Evolutionary conservation across 495 filamentous ascomycete species (phyloP).

Genomic region (Penicillium odoratum): DNA sequence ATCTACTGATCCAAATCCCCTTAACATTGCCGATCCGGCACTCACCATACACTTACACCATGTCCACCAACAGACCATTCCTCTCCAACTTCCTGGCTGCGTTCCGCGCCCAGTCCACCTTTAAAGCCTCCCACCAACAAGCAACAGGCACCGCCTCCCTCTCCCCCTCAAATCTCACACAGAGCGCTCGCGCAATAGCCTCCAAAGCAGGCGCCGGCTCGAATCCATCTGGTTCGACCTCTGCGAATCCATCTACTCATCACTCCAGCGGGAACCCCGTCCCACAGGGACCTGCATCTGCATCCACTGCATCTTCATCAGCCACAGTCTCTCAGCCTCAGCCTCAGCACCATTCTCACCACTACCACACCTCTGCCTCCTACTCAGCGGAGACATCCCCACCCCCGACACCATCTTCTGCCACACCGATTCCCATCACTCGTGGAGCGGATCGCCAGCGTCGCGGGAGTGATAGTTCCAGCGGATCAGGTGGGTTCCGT

Average conservation of each 20-base stretch:
- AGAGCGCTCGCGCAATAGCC: slow-evolving; percentile 44
- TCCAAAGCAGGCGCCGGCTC: slow-evolving; percentile 32
- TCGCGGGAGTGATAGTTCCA: slow-evolving; percentile 74
- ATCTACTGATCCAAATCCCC: slow-evolving; percentile 1
- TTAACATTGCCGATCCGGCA: not conserved
- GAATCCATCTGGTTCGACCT: slow-evolving; percentile 4
- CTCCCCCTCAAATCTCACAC: slow-evolving; percentile 38
- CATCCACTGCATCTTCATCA: slow-evolving; percentile 15
- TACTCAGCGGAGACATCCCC: slow-evolving; percentile 18
- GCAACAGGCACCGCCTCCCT: slow-evolving; percentile 28
- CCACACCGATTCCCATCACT: slow-evolving; percentile 42
- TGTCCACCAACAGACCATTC: slow-evolving; percentile 78
- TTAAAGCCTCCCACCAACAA: slow-evolving; percentile 41
- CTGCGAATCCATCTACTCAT: slow-evolving; percentile 14
- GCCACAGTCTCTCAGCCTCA: slow-evolving; percentile 9
- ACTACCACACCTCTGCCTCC: slow-evolving; percentile 19
- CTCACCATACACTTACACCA: slow-evolving; percentile 11
- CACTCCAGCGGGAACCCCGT: not conserved
- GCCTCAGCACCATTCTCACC: slow-evolving; percentile 24
- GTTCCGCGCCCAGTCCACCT: slow-evolving; percentile 65
- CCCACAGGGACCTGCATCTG: not conserved
- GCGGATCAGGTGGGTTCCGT: slow-evolving; percentile 71
- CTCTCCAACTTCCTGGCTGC: slow-evolving; percentile 83
- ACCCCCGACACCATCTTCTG: slow-evolving; percentile 28
- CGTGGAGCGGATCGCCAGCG: slow-evolving; percentile 35